Base-by-base conservation (phyloP, 2,329 filamentous ascomycete species). In the Epichloe baconii region DNA sequence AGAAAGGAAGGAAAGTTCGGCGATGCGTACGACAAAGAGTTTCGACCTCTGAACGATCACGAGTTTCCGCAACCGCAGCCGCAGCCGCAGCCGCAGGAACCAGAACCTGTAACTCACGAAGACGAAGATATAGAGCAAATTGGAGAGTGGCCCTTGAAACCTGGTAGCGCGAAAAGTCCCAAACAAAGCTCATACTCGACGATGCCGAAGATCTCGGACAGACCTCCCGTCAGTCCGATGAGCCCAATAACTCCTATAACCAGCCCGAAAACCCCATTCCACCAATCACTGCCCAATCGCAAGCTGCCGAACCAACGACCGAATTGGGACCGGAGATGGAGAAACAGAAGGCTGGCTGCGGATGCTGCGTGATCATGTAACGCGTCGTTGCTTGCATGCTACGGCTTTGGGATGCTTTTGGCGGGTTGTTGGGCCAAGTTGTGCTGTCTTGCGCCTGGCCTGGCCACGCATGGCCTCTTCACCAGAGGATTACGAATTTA, bases 1-100 rank as follows among this genome's bases (percentile, higher is more conserved):
- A 89, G 94, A 68, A 86, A 83, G 59, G 88, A 96, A 66, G 90
- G 90, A 56, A 88, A 87, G 57, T 86, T 88, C 56, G 88, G 88
- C 3, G 87, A 80, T 53, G 76, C 85, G 26, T 96, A 95, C 64
- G 90, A 95, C 68, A 86, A 82, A 55, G 84, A 95, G 53, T 93
- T 96, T 69, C 82, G 86, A 17, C 84, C 90, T 5, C 71, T 97
- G 55, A 93, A 86, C 38, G 79, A 86, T 47, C 79, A 86, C 44
- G 68, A 71, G 3, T 72, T 78, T 56, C 60, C 69, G 37, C 26
- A 31, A 8, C 26, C 26, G 1, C 26, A 31, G 26, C 26, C 26
- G 2, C 26, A 31, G 26, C 8, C 26, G 3, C 26, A 64, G 53
- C 73, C 71, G 2, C 71, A 75, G 5, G 73, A 72, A 48, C 34